Evolutionary conservation across 345 rosid genomes (phyloP).

Genomic region (Cardiospermum halicacabum): DNA sequence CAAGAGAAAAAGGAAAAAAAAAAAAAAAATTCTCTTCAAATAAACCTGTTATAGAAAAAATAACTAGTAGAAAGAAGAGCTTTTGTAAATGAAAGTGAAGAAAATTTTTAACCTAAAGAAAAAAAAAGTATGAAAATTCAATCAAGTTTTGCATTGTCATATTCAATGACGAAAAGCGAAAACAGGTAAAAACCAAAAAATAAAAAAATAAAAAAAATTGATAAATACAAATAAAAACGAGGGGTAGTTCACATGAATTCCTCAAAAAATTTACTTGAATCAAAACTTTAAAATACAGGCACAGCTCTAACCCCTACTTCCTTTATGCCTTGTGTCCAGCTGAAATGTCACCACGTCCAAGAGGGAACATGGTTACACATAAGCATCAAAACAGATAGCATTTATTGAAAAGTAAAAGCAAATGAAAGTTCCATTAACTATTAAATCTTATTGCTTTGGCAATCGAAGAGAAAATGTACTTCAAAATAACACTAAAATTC

Average conservation of each 20-base stretch:
- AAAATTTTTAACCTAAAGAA: not conserved
- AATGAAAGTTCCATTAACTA: conserved; percentile 7
- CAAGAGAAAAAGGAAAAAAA: too few relatives aligned
- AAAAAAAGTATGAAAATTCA: not conserved
- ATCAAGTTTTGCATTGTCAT: not conserved
- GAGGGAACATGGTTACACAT: conserved; percentile 7
- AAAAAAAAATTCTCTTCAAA: too few relatives aligned
- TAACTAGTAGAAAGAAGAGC: not conserved
- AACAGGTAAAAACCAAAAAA: conserved; percentile 11
- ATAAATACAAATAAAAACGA: too few relatives aligned
- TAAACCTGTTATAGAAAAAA: not conserved
- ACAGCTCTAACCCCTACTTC: not conserved
- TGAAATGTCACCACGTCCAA: not conserved
- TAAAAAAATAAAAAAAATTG: too few relatives aligned
- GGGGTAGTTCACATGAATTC: not conserved
- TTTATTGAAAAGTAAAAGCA: conserved; percentile 10
- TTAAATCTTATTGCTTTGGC: conserved; percentile 8
- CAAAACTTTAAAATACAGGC: not conserved
- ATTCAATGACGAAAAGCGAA: not conserved
- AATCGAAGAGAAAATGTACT: not conserved
- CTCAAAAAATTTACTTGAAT: not conserved
- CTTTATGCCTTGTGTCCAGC: conserved; percentile 9
- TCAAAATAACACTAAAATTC: conserved; percentile 1
- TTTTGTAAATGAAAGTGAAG: not conserved
- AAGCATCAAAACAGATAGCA: conserved; percentile 9